These are phyloP conservation scores for Claviceps humidiphila DNA, from an alignment of 2,329 filamentous ascomycete species.

Conservation along the genomic window DNA sequence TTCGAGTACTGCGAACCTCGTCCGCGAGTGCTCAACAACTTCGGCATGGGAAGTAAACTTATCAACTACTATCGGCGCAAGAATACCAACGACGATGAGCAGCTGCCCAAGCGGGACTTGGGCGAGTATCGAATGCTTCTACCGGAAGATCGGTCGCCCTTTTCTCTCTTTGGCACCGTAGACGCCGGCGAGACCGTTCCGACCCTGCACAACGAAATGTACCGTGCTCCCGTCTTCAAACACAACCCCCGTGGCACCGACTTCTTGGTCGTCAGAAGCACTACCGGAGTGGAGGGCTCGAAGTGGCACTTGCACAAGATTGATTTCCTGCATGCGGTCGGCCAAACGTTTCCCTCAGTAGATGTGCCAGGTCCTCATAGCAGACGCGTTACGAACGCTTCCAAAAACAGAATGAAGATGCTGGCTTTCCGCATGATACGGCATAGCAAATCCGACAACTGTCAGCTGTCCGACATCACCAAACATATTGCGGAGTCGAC, in stretches of 20 bases:
- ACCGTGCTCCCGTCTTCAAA: conserved; percentile 82
- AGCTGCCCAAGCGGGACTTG: conserved; percentile 66
- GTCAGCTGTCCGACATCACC: conserved; percentile 74
- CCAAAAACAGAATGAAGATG: conserved; percentile 94
- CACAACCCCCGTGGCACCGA: conserved; percentile 68
- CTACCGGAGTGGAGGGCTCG: conserved; percentile 64
- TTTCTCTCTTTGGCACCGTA: conserved; percentile 87
- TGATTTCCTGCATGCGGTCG: conserved; percentile 81
- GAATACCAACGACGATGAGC: conserved; percentile 56
- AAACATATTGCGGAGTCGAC: conserved; percentile 86
- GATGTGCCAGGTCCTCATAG: conserved; percentile 91
- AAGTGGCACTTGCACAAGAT: conserved; percentile 78
- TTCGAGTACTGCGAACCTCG: conserved; percentile 95
- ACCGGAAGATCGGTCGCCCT: conserved; percentile 90
- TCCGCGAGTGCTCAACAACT: conserved; percentile 83
- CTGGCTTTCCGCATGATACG: conserved; percentile 80
- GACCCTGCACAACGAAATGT: conserved; percentile 91
- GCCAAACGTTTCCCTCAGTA: conserved; percentile 82
- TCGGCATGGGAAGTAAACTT: conserved; percentile 90
- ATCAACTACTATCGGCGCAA: conserved; percentile 95
- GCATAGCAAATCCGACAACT: conserved; percentile 54
- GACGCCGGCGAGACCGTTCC: conserved; percentile 82
- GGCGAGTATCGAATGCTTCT: conserved; percentile 81
- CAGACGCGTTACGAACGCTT: conserved; percentile 89
- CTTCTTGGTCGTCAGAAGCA: conserved; percentile 75